These are phyloP conservation scores for Rubia yunnanensis DNA, from an alignment of 257 asterid species.

Conservation along the genomic window DNA sequence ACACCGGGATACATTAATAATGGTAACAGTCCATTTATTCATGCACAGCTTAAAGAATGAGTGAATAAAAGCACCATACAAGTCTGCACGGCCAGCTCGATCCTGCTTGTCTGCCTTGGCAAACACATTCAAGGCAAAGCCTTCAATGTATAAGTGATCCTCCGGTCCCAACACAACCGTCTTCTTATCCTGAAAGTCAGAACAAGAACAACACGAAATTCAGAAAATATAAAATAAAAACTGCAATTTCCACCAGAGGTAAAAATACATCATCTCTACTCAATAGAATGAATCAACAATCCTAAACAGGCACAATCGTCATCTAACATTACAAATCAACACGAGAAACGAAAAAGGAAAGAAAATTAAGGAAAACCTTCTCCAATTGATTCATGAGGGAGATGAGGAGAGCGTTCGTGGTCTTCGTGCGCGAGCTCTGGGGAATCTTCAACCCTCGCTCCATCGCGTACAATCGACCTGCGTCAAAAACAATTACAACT, in stretches of 20 bases:
- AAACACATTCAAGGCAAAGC: slow-evolving; percentile 82
- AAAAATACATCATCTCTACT: neutral
- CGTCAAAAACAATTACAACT: neutral
- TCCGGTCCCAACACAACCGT: slow-evolving; percentile 75
- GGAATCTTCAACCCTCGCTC: slow-evolving; percentile 90
- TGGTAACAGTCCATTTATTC: too few relatives aligned
- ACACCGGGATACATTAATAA: too few relatives aligned
- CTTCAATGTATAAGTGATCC: slow-evolving; percentile 76
- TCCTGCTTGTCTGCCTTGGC: slow-evolving; percentile 96
- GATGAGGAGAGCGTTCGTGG: slow-evolving; percentile 61
- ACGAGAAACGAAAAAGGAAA: neutral
- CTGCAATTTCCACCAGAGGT: neutral
- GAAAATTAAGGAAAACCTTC: slow-evolving; percentile 54
- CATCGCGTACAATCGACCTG: slow-evolving; percentile 98
- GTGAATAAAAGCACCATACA: slow-evolving; percentile 33
- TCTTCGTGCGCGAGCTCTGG: slow-evolving; percentile 70
- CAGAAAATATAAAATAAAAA: neutral
- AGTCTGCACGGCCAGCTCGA: slow-evolving; percentile 78
- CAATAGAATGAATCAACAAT: neutral
- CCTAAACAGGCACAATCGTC: neutral
- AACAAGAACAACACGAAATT: neutral
- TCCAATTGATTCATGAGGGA: slow-evolving; percentile 94
- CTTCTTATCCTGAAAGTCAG: slow-evolving; percentile 68
- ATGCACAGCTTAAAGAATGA: neutral
- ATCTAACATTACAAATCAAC: too few relatives aligned